phyloP scores from a whole-genome alignment of 2,329 filamentous ascomycete genomes.

The Fusarium neocosmosporiellum region DNA sequence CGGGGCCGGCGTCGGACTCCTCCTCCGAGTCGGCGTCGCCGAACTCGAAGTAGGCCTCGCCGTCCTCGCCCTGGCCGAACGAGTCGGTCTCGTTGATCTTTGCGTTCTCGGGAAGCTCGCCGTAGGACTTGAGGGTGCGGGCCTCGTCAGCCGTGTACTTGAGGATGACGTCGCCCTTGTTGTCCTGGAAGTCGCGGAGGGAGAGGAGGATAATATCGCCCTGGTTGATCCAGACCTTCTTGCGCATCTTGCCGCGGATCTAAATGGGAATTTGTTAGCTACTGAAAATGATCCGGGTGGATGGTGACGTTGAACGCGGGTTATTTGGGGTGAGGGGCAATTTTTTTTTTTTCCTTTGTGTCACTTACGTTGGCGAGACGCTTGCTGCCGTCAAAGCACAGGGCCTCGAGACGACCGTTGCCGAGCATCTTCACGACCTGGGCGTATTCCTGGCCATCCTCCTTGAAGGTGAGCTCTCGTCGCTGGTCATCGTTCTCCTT shows the following conservation, averaged over 20 bases:
- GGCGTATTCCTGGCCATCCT: constrained; percentile 83
- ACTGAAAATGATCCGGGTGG: neutral
- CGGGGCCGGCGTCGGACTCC: constrained; percentile 65
- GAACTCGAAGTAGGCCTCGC: constrained; percentile 98
- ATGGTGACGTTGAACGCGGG: neutral
- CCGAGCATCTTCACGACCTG: constrained; percentile 87
- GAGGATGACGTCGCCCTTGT: constrained; percentile 96
- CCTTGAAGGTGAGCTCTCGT: constrained; percentile 98
- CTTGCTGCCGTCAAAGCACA: constrained; percentile 88
- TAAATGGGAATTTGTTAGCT: constrained; percentile 17
- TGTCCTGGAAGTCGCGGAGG: constrained; percentile 91
- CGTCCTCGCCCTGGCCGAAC: constrained; percentile 89
- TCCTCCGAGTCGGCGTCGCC: constrained; percentile 83
- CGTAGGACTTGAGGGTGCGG: constrained; percentile 93
- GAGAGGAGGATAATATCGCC: constrained; percentile 92
- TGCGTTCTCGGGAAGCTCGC: constrained; percentile 94
- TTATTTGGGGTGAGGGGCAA: constrained; percentile 2
- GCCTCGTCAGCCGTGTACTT: constrained; percentile 98
- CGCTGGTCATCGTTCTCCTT: constrained; percentile 99
- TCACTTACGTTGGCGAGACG: constrained; percentile 55
- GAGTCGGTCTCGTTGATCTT: constrained; percentile 99
- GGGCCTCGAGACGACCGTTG: constrained; percentile 90
- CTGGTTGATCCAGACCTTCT: constrained; percentile 99
- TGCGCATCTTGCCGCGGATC: constrained; percentile 91
- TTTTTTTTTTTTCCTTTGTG: neutral